These are phyloP conservation scores for Malassezia psittaci DNA, from an alignment of 1,284 basidiomycete species.

Conservation along the genomic window DNA sequence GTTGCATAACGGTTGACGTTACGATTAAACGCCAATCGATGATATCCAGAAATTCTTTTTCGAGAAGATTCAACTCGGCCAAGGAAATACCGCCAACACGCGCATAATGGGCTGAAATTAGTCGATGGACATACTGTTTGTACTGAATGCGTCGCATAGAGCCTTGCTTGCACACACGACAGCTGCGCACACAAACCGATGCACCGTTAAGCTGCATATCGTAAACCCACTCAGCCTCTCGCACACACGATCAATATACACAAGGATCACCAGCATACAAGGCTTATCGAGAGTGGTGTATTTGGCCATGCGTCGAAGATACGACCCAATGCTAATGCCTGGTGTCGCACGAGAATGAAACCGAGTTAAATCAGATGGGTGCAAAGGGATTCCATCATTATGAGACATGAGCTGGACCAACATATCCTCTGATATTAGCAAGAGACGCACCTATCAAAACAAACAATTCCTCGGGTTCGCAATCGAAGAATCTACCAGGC, in stretches of 20 bases:
- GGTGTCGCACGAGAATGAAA: constrained; percentile 46
- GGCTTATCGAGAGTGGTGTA: constrained; percentile 46
- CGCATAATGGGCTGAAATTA: constrained; percentile 35
- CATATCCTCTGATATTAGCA: constrained; percentile 32
- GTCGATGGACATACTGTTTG: constrained; percentile 26
- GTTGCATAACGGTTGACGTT: constrained; percentile 35
- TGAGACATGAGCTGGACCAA: constrained; percentile 39
- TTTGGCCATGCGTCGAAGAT: constrained; percentile 42
- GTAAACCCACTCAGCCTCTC: constrained; percentile 42
- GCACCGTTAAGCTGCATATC: constrained; percentile 44
- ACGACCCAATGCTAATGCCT: constrained; percentile 37
- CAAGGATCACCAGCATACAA: constrained; percentile 41
- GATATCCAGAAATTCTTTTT: constrained; percentile 43
- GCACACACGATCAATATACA: constrained; percentile 47
- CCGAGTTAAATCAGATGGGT: constrained; percentile 41
- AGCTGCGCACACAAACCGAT: constrained; percentile 44
- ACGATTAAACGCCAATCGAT: constrained; percentile 45
- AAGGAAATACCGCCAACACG: constrained; percentile 44
- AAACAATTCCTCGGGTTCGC: constrained; percentile 38
- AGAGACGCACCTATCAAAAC: constrained; percentile 25
- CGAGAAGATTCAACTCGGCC: constrained; percentile 45
- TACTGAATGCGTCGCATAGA: constrained; percentile 46
- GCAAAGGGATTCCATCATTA: constrained; percentile 44
- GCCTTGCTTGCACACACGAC: constrained; percentile 45
- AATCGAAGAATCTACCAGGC: constrained; percentile 39